Conservation (phyloP, 306 rosid genomes). For the Vachellia pachyceras region DNA sequence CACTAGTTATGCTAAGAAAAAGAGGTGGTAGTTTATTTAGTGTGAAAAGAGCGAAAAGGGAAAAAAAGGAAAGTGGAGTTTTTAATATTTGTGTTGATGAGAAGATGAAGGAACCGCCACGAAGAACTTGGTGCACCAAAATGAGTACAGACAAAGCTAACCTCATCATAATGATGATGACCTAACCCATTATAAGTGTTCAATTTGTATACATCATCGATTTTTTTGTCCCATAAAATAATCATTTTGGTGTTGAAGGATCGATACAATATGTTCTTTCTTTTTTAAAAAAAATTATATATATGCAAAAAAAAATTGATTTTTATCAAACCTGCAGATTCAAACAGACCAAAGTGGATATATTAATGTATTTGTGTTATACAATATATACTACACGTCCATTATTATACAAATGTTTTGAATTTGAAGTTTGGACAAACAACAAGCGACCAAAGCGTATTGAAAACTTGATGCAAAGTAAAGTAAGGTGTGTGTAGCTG, state of each 20-base stretch:
- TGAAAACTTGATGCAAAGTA: background rate
- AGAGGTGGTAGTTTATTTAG: background rate
- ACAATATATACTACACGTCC: too few relatives aligned
- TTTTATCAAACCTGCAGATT: background rate
- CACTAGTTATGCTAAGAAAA: background rate
- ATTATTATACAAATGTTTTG: too few relatives aligned
- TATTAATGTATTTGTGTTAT: too few relatives aligned
- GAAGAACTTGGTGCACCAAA: background rate
- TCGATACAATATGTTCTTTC: background rate
- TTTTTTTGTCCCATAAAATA: background rate
- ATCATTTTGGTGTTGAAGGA: background rate
- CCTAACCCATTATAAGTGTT: slow-evolving; percentile 4
- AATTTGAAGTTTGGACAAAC: background rate
- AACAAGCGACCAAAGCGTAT: background rate
- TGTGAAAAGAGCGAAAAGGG: background rate
- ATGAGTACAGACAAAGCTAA: background rate
- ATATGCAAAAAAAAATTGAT: background rate
- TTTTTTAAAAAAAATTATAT: too few relatives aligned
- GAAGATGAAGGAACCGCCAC: background rate
- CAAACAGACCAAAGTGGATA: background rate
- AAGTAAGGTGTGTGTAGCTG: background rate
- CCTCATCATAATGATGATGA: background rate
- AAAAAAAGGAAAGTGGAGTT: background rate
- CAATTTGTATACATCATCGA: background rate
- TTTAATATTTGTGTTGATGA: background rate